Evolutionary conservation across 2,329 filamentous ascomycete genomes (phyloP).

Genomic region (Calycina herbarum): DNA sequence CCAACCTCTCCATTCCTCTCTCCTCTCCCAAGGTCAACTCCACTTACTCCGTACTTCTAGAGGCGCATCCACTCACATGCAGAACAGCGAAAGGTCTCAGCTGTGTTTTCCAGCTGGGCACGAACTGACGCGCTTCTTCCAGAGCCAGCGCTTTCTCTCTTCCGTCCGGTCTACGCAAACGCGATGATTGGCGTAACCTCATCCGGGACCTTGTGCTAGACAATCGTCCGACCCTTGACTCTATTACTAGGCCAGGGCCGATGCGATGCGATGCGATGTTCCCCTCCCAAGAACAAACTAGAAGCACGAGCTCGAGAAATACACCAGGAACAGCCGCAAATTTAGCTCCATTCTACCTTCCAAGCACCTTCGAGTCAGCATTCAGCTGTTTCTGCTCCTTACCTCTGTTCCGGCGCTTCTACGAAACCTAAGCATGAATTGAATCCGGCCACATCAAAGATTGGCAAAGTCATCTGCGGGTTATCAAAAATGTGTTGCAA

Average conservation of each 20-base stretch:
- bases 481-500: background rate
- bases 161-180: background rate
- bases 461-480: background rate
- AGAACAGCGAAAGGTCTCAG: background rate
- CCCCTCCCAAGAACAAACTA: background rate
- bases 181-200: background rate
- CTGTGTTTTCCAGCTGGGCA: background rate
- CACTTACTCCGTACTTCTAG: no score
- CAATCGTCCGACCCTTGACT: background rate
- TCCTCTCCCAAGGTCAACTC: no score
- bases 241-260: background rate
- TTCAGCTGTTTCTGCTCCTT: background rate
- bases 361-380: background rate
- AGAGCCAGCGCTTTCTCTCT: background rate
- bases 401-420: background rate
- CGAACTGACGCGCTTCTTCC: background rate
- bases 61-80: background rate
- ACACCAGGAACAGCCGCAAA: background rate
- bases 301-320: background rate
- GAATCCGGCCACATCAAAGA: background rate
- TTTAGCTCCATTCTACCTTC: background rate
- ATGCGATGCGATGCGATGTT: background rate
- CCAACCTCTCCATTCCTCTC: no score
- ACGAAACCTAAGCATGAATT: background rate
- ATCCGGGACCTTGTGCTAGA: background rate